Percentiles rank a stretch among this genome's conserved stretches.
phyloP scores from a whole-genome alignment of 192 early-diverging fungal species.

The Coemansia guatemalensis region DNA sequence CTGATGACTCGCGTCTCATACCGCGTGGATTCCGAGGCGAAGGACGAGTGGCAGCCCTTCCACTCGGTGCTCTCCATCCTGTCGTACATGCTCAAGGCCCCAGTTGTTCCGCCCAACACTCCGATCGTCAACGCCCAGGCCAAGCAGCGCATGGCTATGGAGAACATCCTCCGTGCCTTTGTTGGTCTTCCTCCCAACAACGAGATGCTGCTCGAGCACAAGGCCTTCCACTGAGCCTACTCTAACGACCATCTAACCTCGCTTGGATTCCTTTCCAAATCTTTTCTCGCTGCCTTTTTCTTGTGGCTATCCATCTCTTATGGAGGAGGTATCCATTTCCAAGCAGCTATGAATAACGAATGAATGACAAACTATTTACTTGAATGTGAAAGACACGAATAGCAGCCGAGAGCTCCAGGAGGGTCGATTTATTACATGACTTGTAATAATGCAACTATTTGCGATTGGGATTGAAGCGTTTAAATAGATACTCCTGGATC shows the following conservation, averaged over 20 bases:
- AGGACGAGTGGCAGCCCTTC: slow-evolving; percentile 80
- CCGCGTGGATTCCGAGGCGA: slow-evolving; percentile 54
- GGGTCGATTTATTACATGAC: background rate
- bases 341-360: background rate
- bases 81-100: slow-evolving; percentile 97
- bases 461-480: slow-evolving; percentile 45
- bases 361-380: background rate
- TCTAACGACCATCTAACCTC: background rate
- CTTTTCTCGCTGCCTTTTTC: background rate
- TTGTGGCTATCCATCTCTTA: background rate
- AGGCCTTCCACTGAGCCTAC: slow-evolving; percentile 57
- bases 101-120: slow-evolving; percentile 87
- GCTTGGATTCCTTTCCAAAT: background rate
- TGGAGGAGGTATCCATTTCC: background rate
- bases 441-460: slow-evolving; percentile 5
- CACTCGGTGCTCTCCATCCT: slow-evolving; percentile 94
- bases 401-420: background rate
- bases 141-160: slow-evolving; percentile 95
- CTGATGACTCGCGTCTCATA: slow-evolving; percentile 96
- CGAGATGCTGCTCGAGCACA: slow-evolving; percentile 96
- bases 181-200: slow-evolving; percentile 93
- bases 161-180: slow-evolving; percentile 97
- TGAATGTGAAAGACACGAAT: background rate
- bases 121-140: slow-evolving; percentile 95
- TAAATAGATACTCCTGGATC: slow-evolving; percentile 31